Percentiles rank a stretch among this genome's conserved stretches.
Evolutionary conservation across 1,284 basidiomycete genomes (phyloP).

Genomic region (Rhodotorula sp.): DNA sequence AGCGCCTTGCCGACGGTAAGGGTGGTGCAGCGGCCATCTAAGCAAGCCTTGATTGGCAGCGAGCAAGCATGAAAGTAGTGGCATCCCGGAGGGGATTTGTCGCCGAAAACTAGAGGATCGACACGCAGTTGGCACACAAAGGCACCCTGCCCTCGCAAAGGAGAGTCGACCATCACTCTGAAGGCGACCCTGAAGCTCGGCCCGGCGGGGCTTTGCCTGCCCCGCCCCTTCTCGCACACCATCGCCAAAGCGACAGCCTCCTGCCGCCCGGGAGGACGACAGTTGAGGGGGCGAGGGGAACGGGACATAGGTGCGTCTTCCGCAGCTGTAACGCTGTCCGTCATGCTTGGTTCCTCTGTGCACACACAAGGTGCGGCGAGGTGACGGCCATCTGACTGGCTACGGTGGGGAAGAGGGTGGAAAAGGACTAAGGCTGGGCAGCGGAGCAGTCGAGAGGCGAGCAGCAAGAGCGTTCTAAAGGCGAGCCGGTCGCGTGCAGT

Average conservation of each 20-base stretch:
- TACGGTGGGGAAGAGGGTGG: conserved; percentile 2
- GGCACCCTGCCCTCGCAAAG: background rate
- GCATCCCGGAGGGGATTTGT: background rate
- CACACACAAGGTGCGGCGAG: conserved; percentile 7
- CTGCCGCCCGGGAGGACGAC: background rate
- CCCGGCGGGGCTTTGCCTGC: conserved; percentile 1
- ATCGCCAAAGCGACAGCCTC: conserved; percentile 2
- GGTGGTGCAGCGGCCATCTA: too few species aligned
- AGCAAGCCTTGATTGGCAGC: too few species aligned
- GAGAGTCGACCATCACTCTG: conserved; percentile 9
- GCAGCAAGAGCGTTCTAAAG: too few species aligned
- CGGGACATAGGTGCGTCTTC: conserved; percentile 17
- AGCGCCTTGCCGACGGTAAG: too few species aligned
- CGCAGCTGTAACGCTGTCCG: conserved; percentile 35
- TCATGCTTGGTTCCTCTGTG: conserved; percentile 13
- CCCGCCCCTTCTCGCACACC: background rate
- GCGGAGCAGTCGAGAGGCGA: background rate
- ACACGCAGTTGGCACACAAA: conserved; percentile 11
- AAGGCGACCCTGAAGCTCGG: conserved; percentile 5
- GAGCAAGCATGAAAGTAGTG: background rate
- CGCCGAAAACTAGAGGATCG: conserved; percentile 14
- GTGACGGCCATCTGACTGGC: conserved; percentile 36
- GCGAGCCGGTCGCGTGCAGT: too few species aligned
- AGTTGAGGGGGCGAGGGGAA: background rate
- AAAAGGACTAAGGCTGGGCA: background rate